Percentiles rank a stretch among this genome's conserved stretches.
These are phyloP conservation scores for Euphorbia lathyris DNA, from an alignment of 345 rosid genomes.

Conservation along the genomic window DNA sequence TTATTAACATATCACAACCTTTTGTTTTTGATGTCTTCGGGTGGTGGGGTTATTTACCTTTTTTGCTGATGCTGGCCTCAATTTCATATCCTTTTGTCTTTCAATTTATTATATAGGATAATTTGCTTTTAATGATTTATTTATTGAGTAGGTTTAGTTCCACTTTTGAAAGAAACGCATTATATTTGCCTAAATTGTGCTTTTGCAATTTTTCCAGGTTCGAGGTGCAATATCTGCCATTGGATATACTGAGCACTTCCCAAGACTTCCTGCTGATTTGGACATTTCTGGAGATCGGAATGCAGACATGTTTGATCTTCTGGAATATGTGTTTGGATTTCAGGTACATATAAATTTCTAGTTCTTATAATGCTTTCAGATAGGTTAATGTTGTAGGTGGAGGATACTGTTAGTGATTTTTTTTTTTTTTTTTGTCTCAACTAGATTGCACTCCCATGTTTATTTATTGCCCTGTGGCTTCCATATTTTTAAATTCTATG, in stretches of 20 bases:
- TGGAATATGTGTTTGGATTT: constrained; percentile 89
- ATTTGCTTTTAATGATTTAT: not conserved
- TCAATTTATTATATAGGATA: not conserved
- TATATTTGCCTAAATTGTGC: not conserved
- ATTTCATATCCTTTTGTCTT: not conserved
- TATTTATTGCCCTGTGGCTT: not conserved
- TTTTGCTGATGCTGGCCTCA: not conserved
- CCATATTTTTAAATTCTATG: not conserved
- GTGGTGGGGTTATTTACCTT: not conserved
- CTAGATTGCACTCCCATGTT: not conserved
- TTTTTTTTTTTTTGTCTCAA: not conserved
- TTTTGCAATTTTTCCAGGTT: constrained; percentile 47
- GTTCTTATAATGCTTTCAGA: not conserved
- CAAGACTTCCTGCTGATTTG: constrained; percentile 67
- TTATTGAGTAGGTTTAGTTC: not conserved
- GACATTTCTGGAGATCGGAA: constrained; percentile 72
- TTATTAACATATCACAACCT: constrained; percentile 1
- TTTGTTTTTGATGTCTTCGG: not conserved
- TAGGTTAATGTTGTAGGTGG: not conserved
- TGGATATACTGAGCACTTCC: constrained; percentile 73
- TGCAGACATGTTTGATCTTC: constrained; percentile 87
- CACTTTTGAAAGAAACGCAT: not conserved
- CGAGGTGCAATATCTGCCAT: constrained; percentile 84
- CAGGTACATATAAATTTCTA: constrained; percentile 53
- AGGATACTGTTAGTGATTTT: not conserved